A percentile compares a stretch with the other conserved stretches of the same genome.
phyloP scores from a whole-genome alignment of 2,329 filamentous ascomycete species.

The Teratosphaeria nubilosa region DNA sequence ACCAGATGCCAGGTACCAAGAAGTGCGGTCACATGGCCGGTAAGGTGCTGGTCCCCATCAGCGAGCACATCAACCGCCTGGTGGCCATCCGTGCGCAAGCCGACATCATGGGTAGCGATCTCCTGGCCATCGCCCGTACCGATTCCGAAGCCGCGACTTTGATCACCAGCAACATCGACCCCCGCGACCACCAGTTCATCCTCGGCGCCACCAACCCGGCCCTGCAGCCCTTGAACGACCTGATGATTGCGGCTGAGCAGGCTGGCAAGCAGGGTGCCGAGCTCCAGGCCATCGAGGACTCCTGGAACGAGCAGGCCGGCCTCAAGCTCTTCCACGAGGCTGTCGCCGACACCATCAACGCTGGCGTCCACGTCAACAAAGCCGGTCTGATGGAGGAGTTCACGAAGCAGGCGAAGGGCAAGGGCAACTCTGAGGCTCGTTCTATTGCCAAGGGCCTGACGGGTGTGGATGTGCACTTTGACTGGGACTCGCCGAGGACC shows the following conservation, averaged over 20 bases:
- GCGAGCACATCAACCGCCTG: conserved; percentile 94
- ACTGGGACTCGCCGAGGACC: conserved; percentile 91
- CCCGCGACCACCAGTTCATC: conserved; percentile 90
- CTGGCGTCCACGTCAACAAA: conserved; percentile 59
- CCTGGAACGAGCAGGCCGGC: conserved; percentile 67
- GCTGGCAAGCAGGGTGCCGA: conserved; percentile 69
- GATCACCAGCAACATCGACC: conserved; percentile 92
- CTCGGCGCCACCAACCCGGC: conserved; percentile 77
- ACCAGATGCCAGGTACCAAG: conserved; percentile 96
- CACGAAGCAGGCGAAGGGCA: conserved; percentile 59
- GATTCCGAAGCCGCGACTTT: conserved; percentile 96
- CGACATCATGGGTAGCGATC: conserved; percentile 92
- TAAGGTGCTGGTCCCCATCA: conserved; percentile 92
- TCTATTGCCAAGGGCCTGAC: conserved; percentile 67
- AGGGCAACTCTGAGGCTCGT: conserved; percentile 73
- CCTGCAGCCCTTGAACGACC: conserved; percentile 74
- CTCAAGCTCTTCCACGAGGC: conserved; percentile 88
- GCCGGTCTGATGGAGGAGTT: conserved; percentile 57
- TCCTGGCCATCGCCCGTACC: conserved; percentile 84
- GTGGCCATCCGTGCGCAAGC: conserved; percentile 95
- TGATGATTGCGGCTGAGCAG: conserved; percentile 79
- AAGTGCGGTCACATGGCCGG: conserved; percentile 99
- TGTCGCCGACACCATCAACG: conserved; percentile 70
- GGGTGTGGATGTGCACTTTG: conserved; percentile 75
- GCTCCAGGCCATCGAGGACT: conserved; percentile 85